Evolutionary conservation across 106 monocot species (phyloP), one percentile per base, ranked within the genome.

Genomic region (Amphibolis antarctica): DNA sequence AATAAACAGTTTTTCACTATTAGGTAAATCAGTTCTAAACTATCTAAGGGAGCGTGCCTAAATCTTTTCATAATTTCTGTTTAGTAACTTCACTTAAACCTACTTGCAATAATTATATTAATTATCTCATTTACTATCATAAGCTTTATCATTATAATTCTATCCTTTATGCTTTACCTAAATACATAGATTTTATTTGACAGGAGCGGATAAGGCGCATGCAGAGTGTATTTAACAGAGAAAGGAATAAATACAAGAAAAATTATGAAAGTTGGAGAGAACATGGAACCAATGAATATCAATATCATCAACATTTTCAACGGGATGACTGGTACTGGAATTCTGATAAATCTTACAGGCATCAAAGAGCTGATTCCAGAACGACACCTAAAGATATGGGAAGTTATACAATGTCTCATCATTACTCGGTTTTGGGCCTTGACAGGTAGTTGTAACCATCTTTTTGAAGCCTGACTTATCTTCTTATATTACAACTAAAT

Each of bases 251-350:
- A 67, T 47, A 31, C 42, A 77, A 73, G 47, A 80, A 66, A 53
- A 64, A 61, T 28, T 78, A 81, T 64, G 83, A 86, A 72, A 81
- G 70, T 53, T 81, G 86, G 83, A 71, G 54, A 27, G 76, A 80
- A 31, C 30, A 74, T 67, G 78, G 62, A 20, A 55, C 80, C 47
- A 71, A 65, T 57, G 67, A 67, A 47, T 78, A 91, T 72, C 83
- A 86, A 65, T 51, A 65, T 18, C 51, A 65, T 50, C 74, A 66
- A 55, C 67, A 81, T 63, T 70, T 51, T 50, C 86, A 60, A 67
- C 75, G 91, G 66, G 83, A 91, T 67, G 83, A 91, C 63, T 91
- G 86, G 91, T 86, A 91, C 53, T 83, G 81, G 81, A 76, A 83
- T 58, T 58, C 80, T 17, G 78, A 83, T 62, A 18, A 59, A 43